phyloP scores from a whole-genome alignment of 2,329 filamentous ascomycete species.

The Fusarium austroafricanum region DNA sequence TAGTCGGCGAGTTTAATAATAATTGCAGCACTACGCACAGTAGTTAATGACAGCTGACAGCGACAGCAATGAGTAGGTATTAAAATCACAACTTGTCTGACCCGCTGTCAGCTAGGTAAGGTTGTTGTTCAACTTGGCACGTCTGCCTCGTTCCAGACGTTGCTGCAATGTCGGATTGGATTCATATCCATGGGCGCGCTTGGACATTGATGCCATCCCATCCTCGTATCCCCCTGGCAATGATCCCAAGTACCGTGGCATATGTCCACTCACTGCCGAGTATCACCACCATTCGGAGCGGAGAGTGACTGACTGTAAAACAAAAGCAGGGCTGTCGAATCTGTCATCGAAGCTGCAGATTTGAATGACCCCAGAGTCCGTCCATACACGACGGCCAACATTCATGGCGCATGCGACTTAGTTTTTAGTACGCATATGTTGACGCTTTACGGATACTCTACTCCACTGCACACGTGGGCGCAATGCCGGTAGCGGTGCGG shows the following conservation, averaged over 20 bases:
- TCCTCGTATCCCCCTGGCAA: slow-evolving; percentile 33
- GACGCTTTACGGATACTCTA: background rate
- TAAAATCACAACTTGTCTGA: slow-evolving; percentile 25
- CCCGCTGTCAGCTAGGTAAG: slow-evolving; percentile 25
- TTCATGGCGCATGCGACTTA: slow-evolving; percentile 8
- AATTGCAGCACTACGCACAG: no score
- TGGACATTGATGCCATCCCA: slow-evolving; percentile 43
- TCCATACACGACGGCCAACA: slow-evolving; percentile 3
- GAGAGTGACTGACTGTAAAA: background rate
- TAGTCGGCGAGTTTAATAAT: background rate
- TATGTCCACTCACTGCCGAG: slow-evolving; percentile 22
- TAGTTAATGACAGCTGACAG: background rate
- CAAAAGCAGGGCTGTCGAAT: background rate
- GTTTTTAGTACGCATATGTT: slow-evolving; percentile 15
- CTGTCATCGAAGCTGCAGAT: background rate
- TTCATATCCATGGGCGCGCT: slow-evolving; percentile 40
- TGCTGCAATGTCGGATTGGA: slow-evolving; percentile 14
- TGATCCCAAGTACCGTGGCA: slow-evolving; percentile 34
- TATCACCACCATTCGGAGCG: slow-evolving; percentile 1
- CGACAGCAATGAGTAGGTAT: background rate
- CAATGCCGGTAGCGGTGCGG: slow-evolving; percentile 41
- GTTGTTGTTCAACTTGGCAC: slow-evolving; percentile 6
- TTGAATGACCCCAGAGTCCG: slow-evolving; percentile 12
- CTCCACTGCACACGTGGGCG: slow-evolving; percentile 45
- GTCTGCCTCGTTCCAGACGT: slow-evolving; percentile 35